phyloP scores from a whole-genome alignment of 1,284 basidiomycete genomes.

The Leccinum cinnamomeum region DNA sequence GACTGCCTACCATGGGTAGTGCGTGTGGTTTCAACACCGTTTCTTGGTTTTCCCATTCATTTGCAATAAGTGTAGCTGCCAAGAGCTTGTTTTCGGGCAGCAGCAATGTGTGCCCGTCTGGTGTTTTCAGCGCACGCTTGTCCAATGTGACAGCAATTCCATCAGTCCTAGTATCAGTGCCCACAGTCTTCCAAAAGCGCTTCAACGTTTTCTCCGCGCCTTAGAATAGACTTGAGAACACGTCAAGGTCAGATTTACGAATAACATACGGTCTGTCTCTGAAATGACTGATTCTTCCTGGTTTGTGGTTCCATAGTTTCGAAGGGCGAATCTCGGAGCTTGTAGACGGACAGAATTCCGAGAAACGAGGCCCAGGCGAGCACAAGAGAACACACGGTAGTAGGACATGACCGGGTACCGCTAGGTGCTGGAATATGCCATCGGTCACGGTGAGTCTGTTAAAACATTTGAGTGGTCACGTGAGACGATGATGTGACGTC shows the following conservation, averaged over 20 bases:
- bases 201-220: constrained; percentile 84
- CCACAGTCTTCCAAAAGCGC: constrained; percentile 90
- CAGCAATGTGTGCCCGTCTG: constrained; percentile 71
- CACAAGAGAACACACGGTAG: constrained; percentile 5
- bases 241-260: not conserved
- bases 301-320: constrained; percentile 19
- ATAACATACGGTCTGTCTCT: constrained; percentile 55
- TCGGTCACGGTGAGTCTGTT: not conserved
- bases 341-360: constrained; percentile 1
- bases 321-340: not conserved
- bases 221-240: constrained; percentile 36
- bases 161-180: constrained; percentile 62
- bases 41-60: constrained; percentile 96
- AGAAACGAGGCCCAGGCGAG: constrained; percentile 5
- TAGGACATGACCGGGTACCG: constrained; percentile 17
- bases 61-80: constrained; percentile 83
- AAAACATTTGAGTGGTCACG: constrained; percentile 20
- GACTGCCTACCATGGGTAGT: constrained; percentile 76
- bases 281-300: constrained; percentile 47
- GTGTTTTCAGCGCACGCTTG: constrained; percentile 84
- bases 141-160: constrained; percentile 78
- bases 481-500: constrained; percentile 28
- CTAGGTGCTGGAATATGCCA: not conserved
- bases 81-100: constrained; percentile 73
- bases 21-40: constrained; percentile 86